Conservation (phyloP, 225 moss, liverwort and hornwort species). For the Antitrichia curtipendula region DNA sequence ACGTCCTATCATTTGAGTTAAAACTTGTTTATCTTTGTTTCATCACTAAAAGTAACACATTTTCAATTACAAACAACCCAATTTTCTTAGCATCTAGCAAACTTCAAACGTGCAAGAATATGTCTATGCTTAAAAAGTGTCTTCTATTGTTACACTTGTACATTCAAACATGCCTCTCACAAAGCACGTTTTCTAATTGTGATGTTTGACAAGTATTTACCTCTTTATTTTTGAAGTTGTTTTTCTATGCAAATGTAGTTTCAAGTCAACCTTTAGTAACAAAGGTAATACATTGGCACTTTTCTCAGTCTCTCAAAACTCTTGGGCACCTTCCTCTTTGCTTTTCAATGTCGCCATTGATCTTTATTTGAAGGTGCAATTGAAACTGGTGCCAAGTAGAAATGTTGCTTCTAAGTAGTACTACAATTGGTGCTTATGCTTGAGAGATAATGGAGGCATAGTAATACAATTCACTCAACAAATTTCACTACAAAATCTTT, state of each 20-base stretch:
- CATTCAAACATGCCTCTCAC: neutral
- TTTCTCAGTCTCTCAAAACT: neutral
- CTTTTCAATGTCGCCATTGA: neutral
- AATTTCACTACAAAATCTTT: fast-evolving
- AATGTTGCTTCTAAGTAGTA: neutral
- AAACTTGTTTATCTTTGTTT: too few species aligned
- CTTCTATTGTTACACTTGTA: neutral
- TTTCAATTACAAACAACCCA: neutral
- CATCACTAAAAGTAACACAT: too few species aligned
- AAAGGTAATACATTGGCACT: fast-evolving
- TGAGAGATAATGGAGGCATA: fast-evolving
- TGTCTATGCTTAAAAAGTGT: neutral
- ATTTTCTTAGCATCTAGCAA: neutral
- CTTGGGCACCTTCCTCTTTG: fast-evolving
- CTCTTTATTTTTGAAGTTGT: fast-evolving
- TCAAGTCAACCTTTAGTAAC: neutral
- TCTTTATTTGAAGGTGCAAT: fast-evolving
- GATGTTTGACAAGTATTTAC: neutral
- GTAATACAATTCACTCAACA: neutral
- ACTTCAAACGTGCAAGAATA: neutral
- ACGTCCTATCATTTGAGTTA: too few species aligned
- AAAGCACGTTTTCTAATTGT: neutral
- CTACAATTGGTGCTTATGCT: neutral
- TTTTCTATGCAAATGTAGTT: neutral
- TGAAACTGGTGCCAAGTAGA: neutral